Conservation (phyloP, 768 basidiomycete genomes). For the Piloderma croceum region DNA sequence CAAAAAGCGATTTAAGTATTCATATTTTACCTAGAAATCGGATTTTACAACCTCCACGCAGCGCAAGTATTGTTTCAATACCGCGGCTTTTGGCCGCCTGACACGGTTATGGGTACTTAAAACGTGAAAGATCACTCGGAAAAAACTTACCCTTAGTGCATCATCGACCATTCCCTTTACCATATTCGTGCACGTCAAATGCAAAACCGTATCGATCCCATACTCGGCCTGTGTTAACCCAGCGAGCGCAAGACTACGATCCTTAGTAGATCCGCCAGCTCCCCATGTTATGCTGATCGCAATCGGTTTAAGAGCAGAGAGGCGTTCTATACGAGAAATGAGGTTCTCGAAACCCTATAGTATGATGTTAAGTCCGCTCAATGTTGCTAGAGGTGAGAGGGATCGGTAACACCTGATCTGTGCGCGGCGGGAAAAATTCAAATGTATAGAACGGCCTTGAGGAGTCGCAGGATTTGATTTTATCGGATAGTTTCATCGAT, state of each 20-base stretch:
- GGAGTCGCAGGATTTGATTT: slow-evolving; percentile 44
- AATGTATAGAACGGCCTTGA: slow-evolving; percentile 80
- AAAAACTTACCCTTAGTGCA: slow-evolving; percentile 65
- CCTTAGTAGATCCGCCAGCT: slow-evolving; percentile 88
- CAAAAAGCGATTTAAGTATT: too few relatives aligned
- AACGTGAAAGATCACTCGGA: too few relatives aligned
- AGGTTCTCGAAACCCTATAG: slow-evolving; percentile 87
- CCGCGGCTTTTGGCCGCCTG: slow-evolving; percentile 77
- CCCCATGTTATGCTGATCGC: slow-evolving; percentile 97
- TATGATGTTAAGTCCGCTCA: slow-evolving; percentile 5
- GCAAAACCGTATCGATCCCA: slow-evolving; percentile 82
- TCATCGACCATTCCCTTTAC: slow-evolving; percentile 80
- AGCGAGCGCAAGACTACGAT: slow-evolving; percentile 83
- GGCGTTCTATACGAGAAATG: slow-evolving; percentile 76
- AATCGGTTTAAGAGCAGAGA: slow-evolving; percentile 70
- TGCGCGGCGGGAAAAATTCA: slow-evolving; percentile 96
- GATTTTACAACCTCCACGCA: slow-evolving; percentile 71
- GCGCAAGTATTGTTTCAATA: slow-evolving; percentile 84
- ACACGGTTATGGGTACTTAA: too few relatives aligned
- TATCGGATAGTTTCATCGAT: slow-evolving; percentile 69
- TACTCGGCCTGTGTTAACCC: slow-evolving; percentile 66
- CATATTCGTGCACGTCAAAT: slow-evolving; percentile 98
- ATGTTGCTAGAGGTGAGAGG: slow-evolving; percentile 6
- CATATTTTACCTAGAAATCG: background rate
- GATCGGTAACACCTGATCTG: slow-evolving; percentile 59